Conservation (phyloP, 129 eudicot species). For the Centaurea solstitialis region DNA sequence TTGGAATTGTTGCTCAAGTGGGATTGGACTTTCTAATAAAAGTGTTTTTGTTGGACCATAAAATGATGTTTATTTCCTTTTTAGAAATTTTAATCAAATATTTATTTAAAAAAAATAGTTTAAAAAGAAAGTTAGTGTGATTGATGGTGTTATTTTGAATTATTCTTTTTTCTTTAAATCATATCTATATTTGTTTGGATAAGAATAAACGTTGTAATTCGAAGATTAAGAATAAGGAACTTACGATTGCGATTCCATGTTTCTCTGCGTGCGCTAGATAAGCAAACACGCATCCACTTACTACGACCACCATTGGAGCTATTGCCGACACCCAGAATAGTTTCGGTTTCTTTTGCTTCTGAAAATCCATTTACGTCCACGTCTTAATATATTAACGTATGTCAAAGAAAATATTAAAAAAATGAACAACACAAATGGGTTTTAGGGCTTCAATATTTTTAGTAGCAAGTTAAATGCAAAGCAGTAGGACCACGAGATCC, state of each 20-base stretch:
- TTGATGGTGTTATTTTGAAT: background rate
- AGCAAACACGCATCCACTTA: slow-evolving; percentile 63
- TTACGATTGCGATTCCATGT: slow-evolving; percentile 76
- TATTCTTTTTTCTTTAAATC: background rate
- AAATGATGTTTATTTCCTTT: background rate
- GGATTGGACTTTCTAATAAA: no score
- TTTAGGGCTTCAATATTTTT: background rate
- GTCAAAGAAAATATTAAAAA: background rate
- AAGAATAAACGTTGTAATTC: background rate
- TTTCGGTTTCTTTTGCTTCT: slow-evolving; percentile 80
- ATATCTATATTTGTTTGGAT: background rate
- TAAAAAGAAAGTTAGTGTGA: background rate
- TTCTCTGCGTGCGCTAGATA: slow-evolving; percentile 70
- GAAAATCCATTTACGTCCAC: slow-evolving; percentile 19
- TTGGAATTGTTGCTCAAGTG: no score
- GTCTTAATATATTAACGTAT: background rate
- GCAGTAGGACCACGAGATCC: no score
- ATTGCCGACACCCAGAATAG: slow-evolving; percentile 86
- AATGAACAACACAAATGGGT: background rate
- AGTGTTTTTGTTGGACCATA: background rate
- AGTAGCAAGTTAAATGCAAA: background rate
- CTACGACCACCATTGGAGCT: slow-evolving; percentile 70
- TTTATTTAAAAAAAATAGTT: background rate
- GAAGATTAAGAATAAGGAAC: slow-evolving; percentile 18
- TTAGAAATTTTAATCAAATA: no score